phyloP scores from a whole-genome alignment of 192 early-diverging fungal species.

The Kappamyces sp. region DNA sequence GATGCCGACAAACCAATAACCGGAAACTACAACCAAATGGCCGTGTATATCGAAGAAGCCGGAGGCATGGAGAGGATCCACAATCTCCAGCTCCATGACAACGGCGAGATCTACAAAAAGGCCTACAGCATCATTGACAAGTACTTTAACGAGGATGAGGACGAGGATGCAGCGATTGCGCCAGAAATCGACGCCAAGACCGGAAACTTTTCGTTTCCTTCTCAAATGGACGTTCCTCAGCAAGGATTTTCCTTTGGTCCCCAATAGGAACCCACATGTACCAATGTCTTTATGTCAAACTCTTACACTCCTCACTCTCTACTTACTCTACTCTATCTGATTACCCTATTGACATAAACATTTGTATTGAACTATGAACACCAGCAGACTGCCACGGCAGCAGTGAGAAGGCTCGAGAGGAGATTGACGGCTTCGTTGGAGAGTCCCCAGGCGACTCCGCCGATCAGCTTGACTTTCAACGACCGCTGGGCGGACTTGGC shows the following conservation, averaged over 20 bases:
- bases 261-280: no score
- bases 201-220: slow-evolving; percentile 71
- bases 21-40: slow-evolving; percentile 76
- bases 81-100: slow-evolving; percentile 89
- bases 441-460: no score
- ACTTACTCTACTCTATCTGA: no score
- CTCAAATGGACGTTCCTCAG: slow-evolving; percentile 62
- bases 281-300: no score
- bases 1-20: slow-evolving; percentile 67
- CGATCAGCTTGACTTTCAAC: no score
- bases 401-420: no score
- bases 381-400: no score
- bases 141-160: slow-evolving; percentile 88
- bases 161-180: slow-evolving; percentile 56
- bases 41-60: slow-evolving; percentile 85
- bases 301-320: no score
- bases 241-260: slow-evolving; percentile 77
- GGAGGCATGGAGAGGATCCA: slow-evolving; percentile 96
- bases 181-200: slow-evolving; percentile 69
- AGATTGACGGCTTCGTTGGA: no score
- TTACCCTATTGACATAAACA: no score
- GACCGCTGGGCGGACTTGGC: no score
- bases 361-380: no score
- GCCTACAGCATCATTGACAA: slow-evolving; percentile 92
- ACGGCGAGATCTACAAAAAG: slow-evolving; percentile 95